These are phyloP conservation scores for Albugo candida DNA, from an alignment of 352 stramenopile species.

Conservation along the genomic window DNA sequence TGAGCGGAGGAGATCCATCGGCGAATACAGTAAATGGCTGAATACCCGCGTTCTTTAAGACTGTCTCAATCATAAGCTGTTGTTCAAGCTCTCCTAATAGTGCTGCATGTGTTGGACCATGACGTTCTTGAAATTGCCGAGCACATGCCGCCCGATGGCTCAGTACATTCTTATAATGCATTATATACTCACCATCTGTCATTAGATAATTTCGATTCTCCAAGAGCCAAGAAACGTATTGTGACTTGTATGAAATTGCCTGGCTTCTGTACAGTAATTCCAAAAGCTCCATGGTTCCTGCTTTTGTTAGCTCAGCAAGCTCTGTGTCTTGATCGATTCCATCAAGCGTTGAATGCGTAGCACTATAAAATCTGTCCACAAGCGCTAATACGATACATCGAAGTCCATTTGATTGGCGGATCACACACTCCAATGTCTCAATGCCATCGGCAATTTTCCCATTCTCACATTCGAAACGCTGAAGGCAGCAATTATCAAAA, in stretches of 20 bases:
- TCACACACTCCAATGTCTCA: conserved; percentile 18
- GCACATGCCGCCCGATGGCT: too few species aligned
- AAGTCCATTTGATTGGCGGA: conserved; percentile 47
- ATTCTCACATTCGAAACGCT: not conserved
- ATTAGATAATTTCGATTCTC: too few species aligned
- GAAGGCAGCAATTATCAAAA: not conserved
- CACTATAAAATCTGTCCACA: conserved; percentile 19
- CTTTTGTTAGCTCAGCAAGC: conserved; percentile 33
- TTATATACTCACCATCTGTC: too few species aligned
- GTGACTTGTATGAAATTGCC: conserved; percentile 10
- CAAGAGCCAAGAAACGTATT: too few species aligned
- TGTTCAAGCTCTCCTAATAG: too few species aligned
- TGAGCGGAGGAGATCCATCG: too few species aligned
- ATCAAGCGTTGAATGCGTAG: conserved; percentile 15
- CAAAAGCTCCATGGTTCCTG: conserved; percentile 42
- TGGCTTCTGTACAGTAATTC: conserved; percentile 48
- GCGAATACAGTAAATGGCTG: too few species aligned
- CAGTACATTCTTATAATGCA: too few species aligned
- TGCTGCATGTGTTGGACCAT: too few species aligned
- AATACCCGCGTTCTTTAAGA: too few species aligned
- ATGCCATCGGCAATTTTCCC: not conserved
- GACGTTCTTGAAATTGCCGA: too few species aligned
- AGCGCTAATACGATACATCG: conserved; percentile 47
- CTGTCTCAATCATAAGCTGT: too few species aligned
- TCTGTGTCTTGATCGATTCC: conserved; percentile 46